Conservation (phyloP, 805 yeast genomes). For the Danielia oregonensis region DNA sequence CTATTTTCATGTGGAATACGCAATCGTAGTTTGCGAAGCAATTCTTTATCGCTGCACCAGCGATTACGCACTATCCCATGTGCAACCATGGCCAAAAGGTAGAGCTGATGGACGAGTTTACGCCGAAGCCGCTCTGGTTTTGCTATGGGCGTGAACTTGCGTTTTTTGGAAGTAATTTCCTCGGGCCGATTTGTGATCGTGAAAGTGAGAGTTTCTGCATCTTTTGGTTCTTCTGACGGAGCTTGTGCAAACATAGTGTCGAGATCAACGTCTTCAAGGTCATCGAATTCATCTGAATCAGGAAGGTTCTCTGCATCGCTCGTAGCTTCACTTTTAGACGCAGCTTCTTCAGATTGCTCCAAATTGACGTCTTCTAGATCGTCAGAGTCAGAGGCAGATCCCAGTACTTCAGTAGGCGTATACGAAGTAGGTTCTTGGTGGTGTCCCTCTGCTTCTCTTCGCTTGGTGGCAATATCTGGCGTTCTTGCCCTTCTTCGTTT, state of each 20-base stretch:
- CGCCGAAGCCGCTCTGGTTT: constrained; percentile 57
- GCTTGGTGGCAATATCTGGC: no score
- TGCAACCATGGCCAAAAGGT: constrained; percentile 53
- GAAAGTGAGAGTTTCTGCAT: constrained; percentile 14
- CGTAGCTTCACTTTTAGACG: background rate
- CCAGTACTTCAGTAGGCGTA: background rate
- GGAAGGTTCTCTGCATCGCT: background rate
- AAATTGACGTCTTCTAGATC: constrained; percentile 16
- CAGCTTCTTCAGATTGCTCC: background rate
- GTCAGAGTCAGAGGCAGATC: constrained; percentile 2
- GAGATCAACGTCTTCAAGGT: constrained; percentile 29
- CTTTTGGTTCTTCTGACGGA: background rate
- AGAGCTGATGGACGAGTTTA: constrained; percentile 52
- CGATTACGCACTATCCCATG: constrained; percentile 68
- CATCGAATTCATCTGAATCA: constrained; percentile 18
- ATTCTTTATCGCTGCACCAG: constrained; percentile 60
- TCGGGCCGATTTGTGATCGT: constrained; percentile 9
- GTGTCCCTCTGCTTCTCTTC: background rate
- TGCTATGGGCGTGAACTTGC: constrained; percentile 36
- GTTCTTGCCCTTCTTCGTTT: constrained; percentile 6
- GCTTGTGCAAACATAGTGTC: constrained; percentile 8
- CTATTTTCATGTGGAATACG: constrained; percentile 46
- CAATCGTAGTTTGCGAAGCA: constrained; percentile 40
- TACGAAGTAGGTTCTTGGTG: no score
- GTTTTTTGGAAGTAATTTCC: constrained; percentile 17